A percentile compares a stretch with the other conserved stretches of the same genome.
phyloP scores from a whole-genome alignment of 345 rosid genomes.

The Trapa bicornis region DNA sequence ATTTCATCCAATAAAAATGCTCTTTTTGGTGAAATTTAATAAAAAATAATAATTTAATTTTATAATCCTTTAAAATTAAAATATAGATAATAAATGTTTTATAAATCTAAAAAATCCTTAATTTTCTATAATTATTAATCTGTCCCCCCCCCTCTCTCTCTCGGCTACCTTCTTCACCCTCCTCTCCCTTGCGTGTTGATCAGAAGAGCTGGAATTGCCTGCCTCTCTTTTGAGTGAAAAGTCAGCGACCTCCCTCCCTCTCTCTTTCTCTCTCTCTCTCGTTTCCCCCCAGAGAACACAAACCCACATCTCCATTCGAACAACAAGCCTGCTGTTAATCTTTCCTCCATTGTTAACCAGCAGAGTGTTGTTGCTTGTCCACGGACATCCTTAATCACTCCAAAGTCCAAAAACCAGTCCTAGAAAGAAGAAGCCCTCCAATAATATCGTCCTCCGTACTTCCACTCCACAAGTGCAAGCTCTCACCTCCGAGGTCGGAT shows the following conservation, averaged over 20 bases:
- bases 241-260: conserved; percentile 40
- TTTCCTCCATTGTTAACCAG: background rate
- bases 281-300: conserved; percentile 15
- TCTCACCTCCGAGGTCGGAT: background rate
- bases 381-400: conserved; percentile 1
- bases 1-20: no score
- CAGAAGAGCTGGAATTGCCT: conserved; percentile 9
- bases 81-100: no score
- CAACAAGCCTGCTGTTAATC: background rate
- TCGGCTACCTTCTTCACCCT: background rate
- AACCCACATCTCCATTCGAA: background rate
- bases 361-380: background rate
- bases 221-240: conserved; percentile 37
- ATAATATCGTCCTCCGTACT: background rate
- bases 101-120: background rate
- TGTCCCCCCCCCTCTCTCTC: background rate
- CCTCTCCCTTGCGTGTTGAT: conserved; percentile 5
- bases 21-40: no score
- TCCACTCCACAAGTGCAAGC: background rate
- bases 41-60: no score
- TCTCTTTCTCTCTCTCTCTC: conserved; percentile 11
- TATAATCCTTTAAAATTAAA: no score
- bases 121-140: background rate
- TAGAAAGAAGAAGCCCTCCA: no score
- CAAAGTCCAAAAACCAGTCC: background rate